Evolutionary conservation across 129 eudicot genomes (phyloP), one percentile per base, ranked within the genome.

Genomic region (Arctium lappa): DNA sequence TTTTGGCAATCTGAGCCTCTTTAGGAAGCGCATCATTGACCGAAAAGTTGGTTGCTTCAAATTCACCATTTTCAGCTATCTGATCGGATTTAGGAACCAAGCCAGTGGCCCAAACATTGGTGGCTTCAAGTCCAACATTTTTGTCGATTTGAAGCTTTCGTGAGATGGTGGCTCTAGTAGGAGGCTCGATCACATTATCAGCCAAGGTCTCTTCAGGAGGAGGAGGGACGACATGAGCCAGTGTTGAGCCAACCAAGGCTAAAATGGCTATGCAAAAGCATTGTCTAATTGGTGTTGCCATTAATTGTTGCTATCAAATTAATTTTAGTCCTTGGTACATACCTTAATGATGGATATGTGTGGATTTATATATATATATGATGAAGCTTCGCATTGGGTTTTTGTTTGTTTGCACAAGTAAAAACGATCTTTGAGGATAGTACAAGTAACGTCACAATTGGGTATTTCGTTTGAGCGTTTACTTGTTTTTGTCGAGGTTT

Each of bases 181-280:
- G 56, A 18, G 29, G 27, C 65, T 56, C 65, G 22, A 56, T 5
- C 50, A 8, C 8, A 44, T 8, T 22, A 16, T 53, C 18, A 13
- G 3, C 22, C 65, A 15, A 53, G 65, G n/a, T 6, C 18, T 13
- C 18, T 53, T 66, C 27, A 66, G 71, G 71, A 66, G 71, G 71
- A 66, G 71, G 71, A 22, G 32, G 32, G 31, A 27, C 33, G 1
- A 29, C 33, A 8, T 66, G 77, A 68, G 86, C 86, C 62, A 69
- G 46, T 15, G 81, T 34, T 46, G 81, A 76, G 39, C 32, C 16
- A 6, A 46, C 6, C 69, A 82, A 53, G 62, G 81, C 81, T 76
- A 82, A 46, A 37, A 69, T 34, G 86, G 72, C 63, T 82, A 76
- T 46, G 86, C 72, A 18, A 71, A 50, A 32, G 77, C 81, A 82